A percentile compares a stretch with the other conserved stretches of the same genome.
phyloP scores from a whole-genome alignment of 1,284 basidiomycete genomes.

The Exsudoporus floridanus region DNA sequence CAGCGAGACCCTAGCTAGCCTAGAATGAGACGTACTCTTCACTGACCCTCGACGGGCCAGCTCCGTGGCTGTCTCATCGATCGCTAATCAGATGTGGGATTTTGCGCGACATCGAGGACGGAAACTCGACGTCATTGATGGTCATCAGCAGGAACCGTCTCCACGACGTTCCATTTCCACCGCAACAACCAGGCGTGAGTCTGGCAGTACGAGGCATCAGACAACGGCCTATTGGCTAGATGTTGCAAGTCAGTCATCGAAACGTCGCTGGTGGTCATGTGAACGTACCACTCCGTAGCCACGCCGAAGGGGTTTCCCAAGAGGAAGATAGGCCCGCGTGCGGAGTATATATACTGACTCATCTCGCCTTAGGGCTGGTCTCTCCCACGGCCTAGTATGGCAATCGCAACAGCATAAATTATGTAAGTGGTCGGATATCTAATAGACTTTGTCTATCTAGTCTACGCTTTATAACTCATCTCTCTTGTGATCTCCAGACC shows the following conservation, averaged over 20 bases:
- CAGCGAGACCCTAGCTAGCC: not conserved
- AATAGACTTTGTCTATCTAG: constrained; percentile 2
- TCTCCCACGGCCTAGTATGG: constrained; percentile 26
- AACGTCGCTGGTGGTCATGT: not conserved
- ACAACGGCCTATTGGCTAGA: constrained; percentile 24
- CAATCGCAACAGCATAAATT: not conserved
- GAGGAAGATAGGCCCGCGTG: not conserved
- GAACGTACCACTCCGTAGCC: constrained; percentile 15
- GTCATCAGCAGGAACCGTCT: constrained; percentile 9
- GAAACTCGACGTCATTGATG: constrained; percentile 15
- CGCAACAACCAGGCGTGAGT: constrained; percentile 6
- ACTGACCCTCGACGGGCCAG: constrained; percentile 27
- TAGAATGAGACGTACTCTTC: constrained; percentile 17
- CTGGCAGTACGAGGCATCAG: constrained; percentile 2
- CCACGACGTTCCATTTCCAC: constrained; percentile 17
- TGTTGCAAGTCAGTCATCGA: constrained; percentile 3
- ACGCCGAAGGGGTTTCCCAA: constrained; percentile 39
- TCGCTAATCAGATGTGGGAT: constrained; percentile 9
- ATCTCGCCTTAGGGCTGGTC: constrained; percentile 30
- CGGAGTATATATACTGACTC: constrained; percentile 18
- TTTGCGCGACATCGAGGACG: constrained; percentile 3
- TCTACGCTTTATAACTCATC: constrained; percentile 29
- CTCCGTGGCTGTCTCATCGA: constrained; percentile 25
- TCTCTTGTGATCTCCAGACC: constrained; percentile 16
- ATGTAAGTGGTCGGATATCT: constrained; percentile 4